A percentile compares a stretch with the other conserved stretches of the same genome.
Conservation (phyloP, 2,329 filamentous ascomycete genomes). For the Colletotrichum salicis region DNA sequence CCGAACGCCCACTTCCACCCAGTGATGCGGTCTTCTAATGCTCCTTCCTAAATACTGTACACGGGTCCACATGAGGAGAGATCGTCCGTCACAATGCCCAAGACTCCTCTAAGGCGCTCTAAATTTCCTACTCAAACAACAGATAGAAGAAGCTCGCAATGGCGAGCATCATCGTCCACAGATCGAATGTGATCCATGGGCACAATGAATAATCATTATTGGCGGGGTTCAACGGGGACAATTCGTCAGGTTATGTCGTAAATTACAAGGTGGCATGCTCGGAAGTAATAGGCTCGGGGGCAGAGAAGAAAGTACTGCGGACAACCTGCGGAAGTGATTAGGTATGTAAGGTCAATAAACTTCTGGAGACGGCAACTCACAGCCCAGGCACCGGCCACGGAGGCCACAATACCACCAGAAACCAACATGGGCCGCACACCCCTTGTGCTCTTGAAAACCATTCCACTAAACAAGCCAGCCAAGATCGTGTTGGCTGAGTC, state of each 20-base stretch:
- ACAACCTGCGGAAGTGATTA: slow-evolving; percentile 44
- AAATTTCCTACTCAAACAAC: slow-evolving; percentile 39
- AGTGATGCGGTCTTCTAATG: slow-evolving; percentile 53
- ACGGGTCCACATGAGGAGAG: slow-evolving; percentile 63
- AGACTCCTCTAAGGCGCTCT: slow-evolving; percentile 35
- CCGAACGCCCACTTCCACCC: slow-evolving; percentile 33
- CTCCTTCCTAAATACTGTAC: slow-evolving; percentile 62
- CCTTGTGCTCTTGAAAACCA: slow-evolving; percentile 95
- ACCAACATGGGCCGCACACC: slow-evolving; percentile 94
- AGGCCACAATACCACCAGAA: slow-evolving; percentile 88
- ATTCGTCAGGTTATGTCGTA: slow-evolving; percentile 30
- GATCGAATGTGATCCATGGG: slow-evolving; percentile 22
- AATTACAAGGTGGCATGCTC: slow-evolving; percentile 37
- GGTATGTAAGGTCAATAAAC: background rate
- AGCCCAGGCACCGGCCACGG: slow-evolving; percentile 87
- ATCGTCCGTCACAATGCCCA: slow-evolving; percentile 59
- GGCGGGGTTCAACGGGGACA: slow-evolving; percentile 24
- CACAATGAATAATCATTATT: slow-evolving; percentile 29
- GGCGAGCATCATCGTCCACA: slow-evolving; percentile 32
- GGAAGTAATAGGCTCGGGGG: slow-evolving; percentile 43
- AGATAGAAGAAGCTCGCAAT: slow-evolving; percentile 34
- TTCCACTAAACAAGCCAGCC: slow-evolving; percentile 88
- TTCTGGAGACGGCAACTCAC: slow-evolving; percentile 66
- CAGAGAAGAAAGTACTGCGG: slow-evolving; percentile 55
- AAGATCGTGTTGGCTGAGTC: slow-evolving; percentile 89